Conservation (phyloP, 371 early-diverging fungal genomes). For the Mucor plumbeus region DNA sequence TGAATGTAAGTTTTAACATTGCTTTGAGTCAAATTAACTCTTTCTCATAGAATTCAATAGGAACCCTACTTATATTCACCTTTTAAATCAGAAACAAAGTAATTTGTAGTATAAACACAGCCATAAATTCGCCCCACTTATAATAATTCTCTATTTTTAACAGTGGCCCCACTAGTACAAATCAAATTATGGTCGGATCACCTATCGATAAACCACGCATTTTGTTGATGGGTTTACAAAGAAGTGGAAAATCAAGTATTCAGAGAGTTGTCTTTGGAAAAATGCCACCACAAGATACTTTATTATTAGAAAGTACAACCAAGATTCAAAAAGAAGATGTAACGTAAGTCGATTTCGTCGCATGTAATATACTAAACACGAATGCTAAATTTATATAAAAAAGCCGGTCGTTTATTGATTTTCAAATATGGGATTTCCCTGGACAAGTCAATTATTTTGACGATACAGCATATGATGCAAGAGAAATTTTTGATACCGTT, state of each 20-base stretch:
- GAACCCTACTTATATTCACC: not conserved
- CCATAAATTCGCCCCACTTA: too few species aligned
- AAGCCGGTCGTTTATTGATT: conserved; percentile 84
- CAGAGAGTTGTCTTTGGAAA: conserved; percentile 92
- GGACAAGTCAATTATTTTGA: conserved; percentile 89
- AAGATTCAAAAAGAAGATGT: conserved; percentile 80
- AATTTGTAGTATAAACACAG: not conserved
- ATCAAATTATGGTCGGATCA: conserved; percentile 24
- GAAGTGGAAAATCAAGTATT: conserved; percentile 94
- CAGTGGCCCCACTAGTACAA: conserved; percentile 25
- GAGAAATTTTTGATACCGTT: conserved; percentile 75
- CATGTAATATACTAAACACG: too few species aligned
- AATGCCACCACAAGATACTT: conserved; percentile 90
- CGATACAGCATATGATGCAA: conserved; percentile 67
- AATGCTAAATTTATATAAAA: not conserved
- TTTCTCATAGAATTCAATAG: not conserved
- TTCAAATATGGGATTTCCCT: conserved; percentile 94
- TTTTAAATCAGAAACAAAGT: not conserved
- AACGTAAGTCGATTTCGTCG: conserved; percentile 43
- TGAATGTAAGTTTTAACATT: not conserved
- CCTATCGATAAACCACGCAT: conserved; percentile 57
- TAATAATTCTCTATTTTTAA: not conserved
- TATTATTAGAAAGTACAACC: conserved; percentile 87
- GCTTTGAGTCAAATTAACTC: not conserved
- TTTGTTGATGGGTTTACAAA: conserved; percentile 69